Evolutionary conservation across 2,329 filamentous ascomycete species (phyloP), one percentile per base, ranked within the genome.

Genomic region (Ophiostoma montium): DNA sequence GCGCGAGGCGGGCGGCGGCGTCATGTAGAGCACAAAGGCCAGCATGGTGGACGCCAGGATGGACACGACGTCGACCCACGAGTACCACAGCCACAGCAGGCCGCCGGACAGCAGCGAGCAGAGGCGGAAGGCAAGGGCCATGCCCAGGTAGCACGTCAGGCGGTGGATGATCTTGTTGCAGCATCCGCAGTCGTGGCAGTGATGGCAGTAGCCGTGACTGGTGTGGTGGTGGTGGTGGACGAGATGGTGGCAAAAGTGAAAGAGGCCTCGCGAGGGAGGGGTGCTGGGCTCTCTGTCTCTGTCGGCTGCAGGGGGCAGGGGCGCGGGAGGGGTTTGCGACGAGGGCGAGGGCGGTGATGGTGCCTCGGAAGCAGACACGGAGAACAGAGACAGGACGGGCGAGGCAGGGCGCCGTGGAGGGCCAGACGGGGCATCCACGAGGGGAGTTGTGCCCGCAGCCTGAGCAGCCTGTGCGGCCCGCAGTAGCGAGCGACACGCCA

Each of bases 1-100:
- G n/a, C 82, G 72, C 7, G 72, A 76, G 0, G 82, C 78, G 0
- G 80, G 80, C 0, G 82, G 82, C 15, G 75, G 67, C 3, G 80
- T 78, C 54, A 73, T 66, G 64, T 84, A 84, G 49, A 80, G 67
- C 35, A 42, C 32, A 18, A 23, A 35, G 12, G 43, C 50, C 0
- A 46, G 13, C 11, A 27, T 36, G 8, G 48, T 46, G 5, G 45
- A 32, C 5, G 36, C 27, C 31, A 47, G 15, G 4, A 47, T 23
- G 12, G 35, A 48, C 8, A 27, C 38, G 18, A 49, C 32, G 42
- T 48, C 50, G 12, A 44, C 10, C 41, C 35, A 46, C 5, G 35
- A 45, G 31, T 35, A 36, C 23, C 39, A 41, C 9, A 39, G 32
- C 51, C 48, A 52, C 27, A 9, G 38, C 11, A 5, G 7, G 6